A percentile compares a stretch with the other conserved stretches of the same genome.
phyloP scores from a whole-genome alignment of 805 yeast genomes.

The Yarrowia yakushimensis region DNA sequence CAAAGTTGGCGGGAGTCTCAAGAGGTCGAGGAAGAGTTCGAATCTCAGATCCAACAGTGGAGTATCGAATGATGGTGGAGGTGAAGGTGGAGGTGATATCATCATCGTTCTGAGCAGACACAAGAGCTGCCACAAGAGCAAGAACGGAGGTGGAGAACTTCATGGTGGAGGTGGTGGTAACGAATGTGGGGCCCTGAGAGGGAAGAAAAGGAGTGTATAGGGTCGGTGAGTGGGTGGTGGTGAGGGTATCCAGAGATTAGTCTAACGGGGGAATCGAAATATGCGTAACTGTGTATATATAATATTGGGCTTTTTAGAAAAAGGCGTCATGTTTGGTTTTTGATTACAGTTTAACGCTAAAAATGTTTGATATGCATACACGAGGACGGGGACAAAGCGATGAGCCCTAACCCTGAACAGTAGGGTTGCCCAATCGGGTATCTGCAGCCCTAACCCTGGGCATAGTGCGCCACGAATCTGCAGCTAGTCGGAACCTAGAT shows the following conservation, averaged over 20 bases:
- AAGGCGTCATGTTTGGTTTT: neutral
- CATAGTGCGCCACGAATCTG: too few species aligned
- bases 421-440: neutral
- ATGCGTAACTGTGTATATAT: neutral
- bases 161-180: neutral
- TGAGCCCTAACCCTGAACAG: neutral
- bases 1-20: neutral
- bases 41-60: constrained; percentile 16
- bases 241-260: neutral
- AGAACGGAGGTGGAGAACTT: constrained; percentile 9
- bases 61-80: neutral
- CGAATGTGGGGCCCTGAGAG: neutral
- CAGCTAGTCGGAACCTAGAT: too few species aligned
- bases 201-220: neutral
- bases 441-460: neutral
- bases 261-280: neutral
- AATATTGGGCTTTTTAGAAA: neutral
- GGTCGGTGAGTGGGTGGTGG: neutral
- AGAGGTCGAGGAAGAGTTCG: constrained; percentile 20
- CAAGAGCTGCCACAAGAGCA: neutral
- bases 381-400: neutral
- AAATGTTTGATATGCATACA: constrained; percentile 3
- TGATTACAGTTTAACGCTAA: neutral
- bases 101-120: constrained; percentile 14
- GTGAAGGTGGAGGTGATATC: constrained; percentile 11